phyloP scores from a whole-genome alignment of 306 rosid species.

The Begonia loranthoides region DNA sequence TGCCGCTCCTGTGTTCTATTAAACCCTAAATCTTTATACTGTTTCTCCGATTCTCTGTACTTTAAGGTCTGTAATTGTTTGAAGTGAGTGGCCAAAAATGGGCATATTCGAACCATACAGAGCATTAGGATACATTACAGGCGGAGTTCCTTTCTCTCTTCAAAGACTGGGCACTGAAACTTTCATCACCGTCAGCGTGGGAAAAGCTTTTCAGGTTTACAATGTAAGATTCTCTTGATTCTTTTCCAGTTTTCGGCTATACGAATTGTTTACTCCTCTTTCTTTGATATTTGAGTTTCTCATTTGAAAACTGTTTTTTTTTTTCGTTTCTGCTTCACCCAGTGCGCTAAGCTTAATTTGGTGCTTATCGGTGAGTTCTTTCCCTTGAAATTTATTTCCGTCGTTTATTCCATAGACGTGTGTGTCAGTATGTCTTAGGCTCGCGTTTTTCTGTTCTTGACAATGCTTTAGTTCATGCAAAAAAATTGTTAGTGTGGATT shows the following conservation, averaged over 20 bases:
- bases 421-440: too few species aligned
- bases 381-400: neutral
- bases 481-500: too few species aligned
- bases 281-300: neutral
- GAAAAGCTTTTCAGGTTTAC: constrained; percentile 83
- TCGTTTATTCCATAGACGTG: constrained; percentile 1
- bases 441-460: too few species aligned
- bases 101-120: constrained; percentile 78
- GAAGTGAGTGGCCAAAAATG: constrained; percentile 19
- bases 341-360: constrained; percentile 80
- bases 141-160: constrained; percentile 54
- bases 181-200: constrained; percentile 74
- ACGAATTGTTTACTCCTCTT: neutral
- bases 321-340: constrained; percentile 6
- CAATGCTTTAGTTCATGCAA: too few species aligned
- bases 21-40: too few species aligned
- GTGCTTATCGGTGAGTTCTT: constrained; percentile 48
- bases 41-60: too few species aligned
- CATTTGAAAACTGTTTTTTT: neutral
- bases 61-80: too few species aligned
- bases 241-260: neutral
- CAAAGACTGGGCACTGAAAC: constrained; percentile 87
- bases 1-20: too few species aligned
- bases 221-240: constrained; percentile 29
- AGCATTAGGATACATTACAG: constrained; percentile 75